Evolutionary conservation across 371 early-diverging fungal species (phyloP).

Genomic region (Mucor piriformis): DNA sequence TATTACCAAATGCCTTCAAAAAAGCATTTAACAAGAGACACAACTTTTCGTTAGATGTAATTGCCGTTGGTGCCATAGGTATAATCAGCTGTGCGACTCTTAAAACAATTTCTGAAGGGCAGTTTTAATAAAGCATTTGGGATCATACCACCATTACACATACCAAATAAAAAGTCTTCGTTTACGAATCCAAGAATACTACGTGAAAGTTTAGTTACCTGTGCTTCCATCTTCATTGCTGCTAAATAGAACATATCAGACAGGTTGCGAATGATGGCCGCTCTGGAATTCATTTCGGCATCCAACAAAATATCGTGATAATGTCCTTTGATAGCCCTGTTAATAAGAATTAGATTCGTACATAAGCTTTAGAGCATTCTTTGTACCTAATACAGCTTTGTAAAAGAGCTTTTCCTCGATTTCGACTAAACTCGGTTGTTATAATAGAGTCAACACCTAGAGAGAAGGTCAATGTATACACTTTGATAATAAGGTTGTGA

Average conservation of each 20-base stretch:
- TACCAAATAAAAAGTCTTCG: conserved; percentile 12
- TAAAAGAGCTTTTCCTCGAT: no score
- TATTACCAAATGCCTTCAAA: not conserved
- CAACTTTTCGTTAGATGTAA: not conserved
- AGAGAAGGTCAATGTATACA: not conserved
- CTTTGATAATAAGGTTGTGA: conserved; percentile 23
- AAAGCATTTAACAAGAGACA: not conserved
- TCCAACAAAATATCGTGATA: conserved; percentile 62
- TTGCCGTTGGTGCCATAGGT: conserved; percentile 1
- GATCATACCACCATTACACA: not conserved
- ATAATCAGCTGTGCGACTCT: not conserved
- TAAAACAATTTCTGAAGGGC: conserved; percentile 5
- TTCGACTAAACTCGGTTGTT: no score
- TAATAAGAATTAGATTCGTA: conserved; percentile 9
- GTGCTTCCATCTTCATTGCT: conserved; percentile 55
- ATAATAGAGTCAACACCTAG: not conserved
- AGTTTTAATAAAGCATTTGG: not conserved
- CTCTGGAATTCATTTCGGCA: conserved; percentile 55
- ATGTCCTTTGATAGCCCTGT: conserved; percentile 54
- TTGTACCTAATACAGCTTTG: no score
- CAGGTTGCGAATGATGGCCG: conserved; percentile 66
- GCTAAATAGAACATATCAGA: conserved; percentile 67
- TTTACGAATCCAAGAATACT: conserved; percentile 8
- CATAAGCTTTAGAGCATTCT: no score
- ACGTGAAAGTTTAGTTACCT: not conserved